These are phyloP conservation scores for Ogataea trehalophila DNA, from an alignment of 805 yeast species.

Conservation along the genomic window DNA sequence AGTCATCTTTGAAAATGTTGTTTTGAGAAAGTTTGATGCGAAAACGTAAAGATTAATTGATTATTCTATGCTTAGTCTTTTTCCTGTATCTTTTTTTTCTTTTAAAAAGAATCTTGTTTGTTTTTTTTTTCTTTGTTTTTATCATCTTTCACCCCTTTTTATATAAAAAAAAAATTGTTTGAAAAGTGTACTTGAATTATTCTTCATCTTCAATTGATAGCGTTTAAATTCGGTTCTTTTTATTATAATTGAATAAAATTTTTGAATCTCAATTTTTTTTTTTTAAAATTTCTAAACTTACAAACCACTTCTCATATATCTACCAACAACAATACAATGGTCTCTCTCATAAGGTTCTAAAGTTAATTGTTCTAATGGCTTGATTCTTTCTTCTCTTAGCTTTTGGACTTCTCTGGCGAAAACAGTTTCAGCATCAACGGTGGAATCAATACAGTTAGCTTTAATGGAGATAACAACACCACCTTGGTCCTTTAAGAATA, in stretches of 20 bases:
- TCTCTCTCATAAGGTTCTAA: slow-evolving; percentile 99
- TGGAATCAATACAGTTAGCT: slow-evolving; percentile 99
- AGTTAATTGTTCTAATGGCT: slow-evolving; percentile 97
- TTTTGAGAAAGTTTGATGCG: too few species aligned
- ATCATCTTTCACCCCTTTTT: neutral
- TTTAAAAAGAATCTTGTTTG: neutral
- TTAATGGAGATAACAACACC: slow-evolving; percentile 98
- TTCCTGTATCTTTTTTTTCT: neutral
- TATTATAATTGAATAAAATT: too few species aligned
- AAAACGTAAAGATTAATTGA: too few species aligned
- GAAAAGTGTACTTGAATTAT: too few species aligned
- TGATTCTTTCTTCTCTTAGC: slow-evolving; percentile 96
- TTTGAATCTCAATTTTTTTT: too few species aligned
- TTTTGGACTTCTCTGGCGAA: slow-evolving; percentile 99
- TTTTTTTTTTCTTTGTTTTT: neutral
- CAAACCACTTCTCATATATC: slow-evolving; percentile 87
- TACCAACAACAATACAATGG: slow-evolving; percentile 98
- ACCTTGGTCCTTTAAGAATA: slow-evolving; percentile 97
- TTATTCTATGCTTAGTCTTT: neutral
- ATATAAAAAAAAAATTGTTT: too few species aligned
- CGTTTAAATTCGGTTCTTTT: too few species aligned
- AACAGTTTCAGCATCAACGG: slow-evolving; percentile 98
- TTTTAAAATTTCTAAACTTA: slow-evolving; percentile 21
- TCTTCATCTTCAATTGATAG: too few species aligned
- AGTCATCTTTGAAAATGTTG: too few species aligned